These are phyloP conservation scores for Cardamine chenopodiifolia DNA, from an alignment of 345 rosid genomes.

Conservation along the genomic window DNA sequence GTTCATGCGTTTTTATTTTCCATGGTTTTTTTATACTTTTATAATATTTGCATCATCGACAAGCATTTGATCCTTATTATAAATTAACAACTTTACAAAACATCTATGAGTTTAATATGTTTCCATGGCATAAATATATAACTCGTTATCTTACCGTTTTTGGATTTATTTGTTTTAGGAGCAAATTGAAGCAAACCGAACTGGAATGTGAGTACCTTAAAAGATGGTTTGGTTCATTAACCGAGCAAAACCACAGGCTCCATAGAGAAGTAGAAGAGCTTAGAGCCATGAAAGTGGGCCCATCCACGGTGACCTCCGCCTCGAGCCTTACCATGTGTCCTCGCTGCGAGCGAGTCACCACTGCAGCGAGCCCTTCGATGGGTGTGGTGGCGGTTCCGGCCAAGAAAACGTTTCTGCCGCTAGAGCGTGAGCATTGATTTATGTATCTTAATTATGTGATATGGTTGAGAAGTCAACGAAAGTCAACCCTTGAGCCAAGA, in stretches of 20 bases:
- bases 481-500: slow-evolving; percentile 10
- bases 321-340: slow-evolving; percentile 94
- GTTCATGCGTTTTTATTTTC: slow-evolving; percentile 36
- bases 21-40: neutral
- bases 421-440: slow-evolving; percentile 26
- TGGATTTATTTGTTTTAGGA: slow-evolving; percentile 52
- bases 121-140: slow-evolving; percentile 11
- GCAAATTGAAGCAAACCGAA: slow-evolving; percentile 95
- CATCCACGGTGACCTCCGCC: slow-evolving; percentile 59
- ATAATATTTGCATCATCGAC: slow-evolving; percentile 19
- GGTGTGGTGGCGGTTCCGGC: slow-evolving; percentile 11
- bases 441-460: slow-evolving; percentile 2
- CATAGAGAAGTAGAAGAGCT: slow-evolving; percentile 94
- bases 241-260: slow-evolving; percentile 88
- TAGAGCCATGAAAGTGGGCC: slow-evolving; percentile 75
- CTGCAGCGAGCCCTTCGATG: slow-evolving; percentile 43
- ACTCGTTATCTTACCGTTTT: neutral
- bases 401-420: slow-evolving; percentile 25
- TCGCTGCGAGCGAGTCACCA: slow-evolving; percentile 80
- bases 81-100: neutral
- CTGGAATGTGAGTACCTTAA: slow-evolving; percentile 92
- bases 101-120: slow-evolving; percentile 3
- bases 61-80: slow-evolving; percentile 15
- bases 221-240: slow-evolving; percentile 89
- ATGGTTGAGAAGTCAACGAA: slow-evolving; percentile 17